phyloP scores from a whole-genome alignment of 768 basidiomycete genomes.

The Xanthoconium purpureum region DNA sequence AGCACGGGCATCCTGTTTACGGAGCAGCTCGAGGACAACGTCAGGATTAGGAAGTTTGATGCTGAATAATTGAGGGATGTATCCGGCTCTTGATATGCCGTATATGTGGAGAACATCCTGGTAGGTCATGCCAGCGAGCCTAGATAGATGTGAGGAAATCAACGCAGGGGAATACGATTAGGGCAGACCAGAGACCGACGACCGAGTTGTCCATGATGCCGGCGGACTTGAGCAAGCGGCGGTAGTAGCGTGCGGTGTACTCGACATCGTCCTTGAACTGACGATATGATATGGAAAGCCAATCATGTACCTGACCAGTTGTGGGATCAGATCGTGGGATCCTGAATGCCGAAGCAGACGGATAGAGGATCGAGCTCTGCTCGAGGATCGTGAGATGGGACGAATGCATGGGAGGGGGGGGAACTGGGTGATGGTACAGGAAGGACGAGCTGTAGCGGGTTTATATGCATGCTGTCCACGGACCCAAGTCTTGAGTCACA shows the following conservation, averaged over 20 bases:
- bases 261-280: constrained; percentile 69
- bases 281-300: constrained; percentile 61
- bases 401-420: constrained; percentile 22
- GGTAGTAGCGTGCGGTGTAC: constrained; percentile 62
- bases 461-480: constrained; percentile 34
- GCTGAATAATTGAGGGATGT: constrained; percentile 75
- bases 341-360: constrained; percentile 56
- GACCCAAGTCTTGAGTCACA: constrained; percentile 14
- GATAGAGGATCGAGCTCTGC: constrained; percentile 47
- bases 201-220: constrained; percentile 55
- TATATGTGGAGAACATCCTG: constrained; percentile 71
- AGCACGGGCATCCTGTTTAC: constrained; percentile 58
- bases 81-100: constrained; percentile 71
- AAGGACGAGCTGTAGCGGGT: constrained; percentile 7
- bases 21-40: constrained; percentile 67
- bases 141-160: constrained; percentile 28
- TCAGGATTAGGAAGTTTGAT: constrained; percentile 70
- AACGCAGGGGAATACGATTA: background rate
- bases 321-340: constrained; percentile 48
- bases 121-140: constrained; percentile 74
- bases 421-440: constrained; percentile 4
- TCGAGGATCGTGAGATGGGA: constrained; percentile 68
- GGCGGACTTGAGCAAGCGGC: constrained; percentile 41
- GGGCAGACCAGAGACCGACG: constrained; percentile 69
- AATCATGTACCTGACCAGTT: constrained; percentile 44